Base-by-base conservation (phyloP, 768 basidiomycete genomes). In the Podaxis sp. region DNA sequence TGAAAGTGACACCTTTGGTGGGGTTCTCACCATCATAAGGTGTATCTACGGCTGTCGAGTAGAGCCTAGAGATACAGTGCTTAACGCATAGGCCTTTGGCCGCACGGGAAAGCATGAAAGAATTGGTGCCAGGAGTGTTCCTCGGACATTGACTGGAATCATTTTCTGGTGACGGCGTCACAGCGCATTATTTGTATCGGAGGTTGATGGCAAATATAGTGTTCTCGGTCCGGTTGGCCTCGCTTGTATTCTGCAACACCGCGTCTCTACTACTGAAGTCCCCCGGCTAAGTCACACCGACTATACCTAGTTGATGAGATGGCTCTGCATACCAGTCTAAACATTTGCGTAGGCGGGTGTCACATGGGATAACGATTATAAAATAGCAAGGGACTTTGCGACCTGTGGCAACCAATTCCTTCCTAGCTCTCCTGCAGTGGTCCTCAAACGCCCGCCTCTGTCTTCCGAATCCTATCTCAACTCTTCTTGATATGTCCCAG, bases 21-120 rank as follows among this genome's bases (percentile, higher is more conserved):
- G 7, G 8, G 5, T 13, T 50, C 63, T 33, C 20, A 66, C 66
- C 67, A 52, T 65, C 64, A 50, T 65, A 65, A n/a, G 48, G 24
- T 28, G 26, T 26, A 37, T 49, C 46, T 37, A 10, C 24, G 22
- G 55, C 30, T 13, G 56, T 46, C 11, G 64, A 65, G 54, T 57
- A 65, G 44, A 53, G 53, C 7, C 50, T n/a, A 30, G 56, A 62
- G 10, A 62, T 24, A 28, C 38, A 20, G 17, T 28, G 56, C 36
- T 56, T 44, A 44, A 37, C 40, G 22, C 57, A 59, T 60, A 55
- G 13, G 36, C 20, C 26, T 24, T 28, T 53, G 10, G 40, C 40
- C n/a, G 40, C 26, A 44, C 59, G 59, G 26, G 51, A 33, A 28
- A 60, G 28, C 59, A 60, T 60, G 22, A 28, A 53, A 15, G 5